Conservation (phyloP, 2,329 filamentous ascomycete species). For the Amesomyces nigricolor region DNA sequence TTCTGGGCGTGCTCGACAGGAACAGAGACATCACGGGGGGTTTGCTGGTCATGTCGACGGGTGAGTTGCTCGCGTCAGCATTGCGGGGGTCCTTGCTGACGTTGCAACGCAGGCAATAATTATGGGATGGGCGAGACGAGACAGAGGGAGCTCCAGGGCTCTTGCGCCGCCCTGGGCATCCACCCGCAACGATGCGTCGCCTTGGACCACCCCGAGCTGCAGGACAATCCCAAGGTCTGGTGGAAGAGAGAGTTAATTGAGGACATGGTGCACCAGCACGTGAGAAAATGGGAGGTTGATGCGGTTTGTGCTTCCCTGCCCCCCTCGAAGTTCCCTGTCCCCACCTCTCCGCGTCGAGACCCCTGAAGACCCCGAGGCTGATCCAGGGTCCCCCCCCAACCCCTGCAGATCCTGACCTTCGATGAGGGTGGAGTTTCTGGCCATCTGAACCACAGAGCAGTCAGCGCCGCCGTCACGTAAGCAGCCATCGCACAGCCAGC, state of each 20-base stretch:
- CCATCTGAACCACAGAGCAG: slow-evolving; percentile 37
- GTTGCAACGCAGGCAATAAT: slow-evolving; percentile 25
- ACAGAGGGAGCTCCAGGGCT: slow-evolving; percentile 28
- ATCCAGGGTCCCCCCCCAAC: not conserved
- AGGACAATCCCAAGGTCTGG: slow-evolving; percentile 36
- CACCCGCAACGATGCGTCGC: slow-evolving; percentile 29
- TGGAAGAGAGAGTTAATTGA: slow-evolving; percentile 34
- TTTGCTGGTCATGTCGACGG: slow-evolving; percentile 32
- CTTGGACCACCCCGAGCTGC: slow-evolving; percentile 33
- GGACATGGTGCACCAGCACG: slow-evolving; percentile 31
- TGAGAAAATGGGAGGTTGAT: slow-evolving; percentile 35
- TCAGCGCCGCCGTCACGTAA: slow-evolving; percentile 36
- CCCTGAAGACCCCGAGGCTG: not conserved
- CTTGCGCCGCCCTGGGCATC: slow-evolving; percentile 30
- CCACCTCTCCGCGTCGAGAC: not conserved
- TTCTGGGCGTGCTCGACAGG: slow-evolving; percentile 30
- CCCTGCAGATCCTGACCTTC: slow-evolving; percentile 35
- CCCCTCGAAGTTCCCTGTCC: too few relatives aligned
- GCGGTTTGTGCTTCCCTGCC: slow-evolving; percentile 24
- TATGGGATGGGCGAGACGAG: slow-evolving; percentile 30
- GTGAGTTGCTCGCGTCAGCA: slow-evolving; percentile 13
- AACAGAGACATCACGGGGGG: slow-evolving; percentile 27
- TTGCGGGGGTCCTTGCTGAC: not conserved
- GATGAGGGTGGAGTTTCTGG: slow-evolving; percentile 37
- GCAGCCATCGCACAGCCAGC: slow-evolving; percentile 8